phyloP scores from a whole-genome alignment of 2,329 filamentous ascomycete species.

The Sporothrix euskadiensis region DNA sequence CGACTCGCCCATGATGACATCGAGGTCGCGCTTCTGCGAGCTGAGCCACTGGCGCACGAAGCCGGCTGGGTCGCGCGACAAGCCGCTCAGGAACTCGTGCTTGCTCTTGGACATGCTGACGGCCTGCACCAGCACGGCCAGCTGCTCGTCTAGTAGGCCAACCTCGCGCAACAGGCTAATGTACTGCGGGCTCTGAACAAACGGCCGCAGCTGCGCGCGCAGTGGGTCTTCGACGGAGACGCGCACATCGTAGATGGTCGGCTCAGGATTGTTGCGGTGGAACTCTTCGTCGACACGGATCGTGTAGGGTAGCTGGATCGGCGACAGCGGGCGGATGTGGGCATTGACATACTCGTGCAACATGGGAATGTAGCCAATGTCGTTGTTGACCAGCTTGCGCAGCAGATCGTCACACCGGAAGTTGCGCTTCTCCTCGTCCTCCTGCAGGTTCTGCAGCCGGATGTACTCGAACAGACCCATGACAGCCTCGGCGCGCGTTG shows the following conservation, averaged over 20 bases:
- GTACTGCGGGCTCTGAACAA: constrained; percentile 70
- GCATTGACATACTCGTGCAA: constrained; percentile 76
- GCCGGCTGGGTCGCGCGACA: constrained; percentile 77
- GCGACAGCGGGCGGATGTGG: constrained; percentile 77
- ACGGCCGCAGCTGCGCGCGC: constrained; percentile 62
- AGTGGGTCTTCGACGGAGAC: constrained; percentile 83
- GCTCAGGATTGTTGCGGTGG: constrained; percentile 65
- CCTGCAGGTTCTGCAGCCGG: constrained; percentile 78
- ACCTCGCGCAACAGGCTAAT: constrained; percentile 75
- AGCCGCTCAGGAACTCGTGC: constrained; percentile 78
- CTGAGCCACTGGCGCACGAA: constrained; percentile 88
- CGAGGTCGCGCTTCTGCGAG: constrained; percentile 86
- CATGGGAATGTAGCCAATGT: constrained; percentile 81
- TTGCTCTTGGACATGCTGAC: constrained; percentile 84
- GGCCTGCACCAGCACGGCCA: constrained; percentile 79
- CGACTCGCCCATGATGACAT: constrained; percentile 82
- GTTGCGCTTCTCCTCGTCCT: constrained; percentile 91
- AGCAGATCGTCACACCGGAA: constrained; percentile 87
- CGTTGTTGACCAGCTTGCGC: constrained; percentile 71
- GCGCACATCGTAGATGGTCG: constrained; percentile 87
- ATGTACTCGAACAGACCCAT: constrained; percentile 97
- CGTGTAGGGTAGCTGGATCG: constrained; percentile 84
- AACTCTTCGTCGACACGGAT: constrained; percentile 88
- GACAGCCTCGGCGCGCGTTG: constrained; percentile 81
- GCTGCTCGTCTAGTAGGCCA: constrained; percentile 75